Conservation (phyloP, 495 filamentous ascomycete genomes). For the Penicillium soppii region DNA sequence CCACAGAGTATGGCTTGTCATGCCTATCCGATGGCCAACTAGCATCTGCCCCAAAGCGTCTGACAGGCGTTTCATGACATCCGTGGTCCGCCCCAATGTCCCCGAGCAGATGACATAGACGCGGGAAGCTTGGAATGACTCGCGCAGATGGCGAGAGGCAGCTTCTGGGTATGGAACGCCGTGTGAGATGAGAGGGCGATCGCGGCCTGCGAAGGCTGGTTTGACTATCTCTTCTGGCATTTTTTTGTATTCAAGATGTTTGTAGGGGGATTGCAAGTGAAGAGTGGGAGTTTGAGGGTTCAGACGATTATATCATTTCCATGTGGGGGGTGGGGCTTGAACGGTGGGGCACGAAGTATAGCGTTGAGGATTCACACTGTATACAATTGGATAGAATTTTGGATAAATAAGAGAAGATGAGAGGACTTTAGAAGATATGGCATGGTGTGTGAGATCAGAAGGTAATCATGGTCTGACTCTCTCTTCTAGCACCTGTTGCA, state of each 20-base stretch:
- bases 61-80: conserved; percentile 44
- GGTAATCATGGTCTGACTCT: too few species aligned
- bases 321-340: too few species aligned
- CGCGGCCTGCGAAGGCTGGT: conserved; percentile 36
- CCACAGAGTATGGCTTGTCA: conserved; percentile 60
- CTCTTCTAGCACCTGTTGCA: too few species aligned
- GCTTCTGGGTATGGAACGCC: conserved; percentile 53
- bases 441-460: too few species aligned
- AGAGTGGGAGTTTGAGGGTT: too few species aligned
- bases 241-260: background rate
- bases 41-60: conserved; percentile 42
- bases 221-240: conserved; percentile 38
- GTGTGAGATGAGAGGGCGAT: conserved; percentile 46
- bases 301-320: too few species aligned
- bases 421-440: too few species aligned
- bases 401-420: too few species aligned
- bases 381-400: too few species aligned
- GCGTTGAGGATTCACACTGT: too few species aligned
- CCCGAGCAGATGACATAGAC: conserved; percentile 62
- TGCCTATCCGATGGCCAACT: conserved; percentile 54
- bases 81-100: conserved; percentile 56
- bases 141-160: conserved; percentile 46
- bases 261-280: too few species aligned
- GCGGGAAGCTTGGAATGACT: conserved; percentile 51
- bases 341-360: too few species aligned